phyloP scores from a whole-genome alignment of 2,329 filamentous ascomycete species.

The Scedosporium boydii region DNA sequence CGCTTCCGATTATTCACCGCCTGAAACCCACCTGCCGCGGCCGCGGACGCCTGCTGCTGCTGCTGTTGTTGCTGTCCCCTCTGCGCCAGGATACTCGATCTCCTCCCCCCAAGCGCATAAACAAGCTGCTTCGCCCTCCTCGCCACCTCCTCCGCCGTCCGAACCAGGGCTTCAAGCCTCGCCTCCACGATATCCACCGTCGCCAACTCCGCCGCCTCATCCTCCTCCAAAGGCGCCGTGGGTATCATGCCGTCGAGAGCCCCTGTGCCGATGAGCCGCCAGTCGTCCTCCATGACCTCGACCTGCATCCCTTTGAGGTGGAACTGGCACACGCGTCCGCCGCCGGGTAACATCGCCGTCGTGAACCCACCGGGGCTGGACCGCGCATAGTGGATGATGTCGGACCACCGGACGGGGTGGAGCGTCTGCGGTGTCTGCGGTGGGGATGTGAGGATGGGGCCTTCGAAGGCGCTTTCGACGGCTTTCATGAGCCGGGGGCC shows the following conservation, averaged over 20 bases:
- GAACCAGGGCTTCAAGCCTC: slow-evolving; percentile 66
- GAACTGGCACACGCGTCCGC: slow-evolving; percentile 68
- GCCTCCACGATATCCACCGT: slow-evolving; percentile 78
- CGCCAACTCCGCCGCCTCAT: slow-evolving; percentile 76
- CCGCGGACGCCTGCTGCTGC: neutral
- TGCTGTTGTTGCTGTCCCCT: slow-evolving; percentile 6
- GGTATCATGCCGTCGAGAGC: slow-evolving; percentile 72
- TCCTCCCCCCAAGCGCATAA: slow-evolving; percentile 67
- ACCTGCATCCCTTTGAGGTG: slow-evolving; percentile 71
- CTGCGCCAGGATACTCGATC: slow-evolving; percentile 47
- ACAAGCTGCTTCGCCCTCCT: slow-evolving; percentile 62
- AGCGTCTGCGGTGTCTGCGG: slow-evolving; percentile 49
- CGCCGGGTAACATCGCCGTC: slow-evolving; percentile 58
- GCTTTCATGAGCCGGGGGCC: slow-evolving; percentile 77
- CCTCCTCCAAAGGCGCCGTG: slow-evolving; percentile 71
- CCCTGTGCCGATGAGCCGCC: slow-evolving; percentile 71
- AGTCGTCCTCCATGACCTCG: slow-evolving; percentile 83
- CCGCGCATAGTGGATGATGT: slow-evolving; percentile 77
- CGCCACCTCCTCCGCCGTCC: slow-evolving; percentile 66
- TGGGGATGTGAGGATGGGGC: slow-evolving; percentile 50
- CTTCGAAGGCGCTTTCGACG: slow-evolving; percentile 79
- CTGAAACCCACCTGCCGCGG: neutral
- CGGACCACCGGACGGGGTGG: slow-evolving; percentile 62
- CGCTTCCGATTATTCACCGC: neutral
- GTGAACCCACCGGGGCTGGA: slow-evolving; percentile 71